Base-by-base conservation (phyloP, 169 alveolate genomes). In the Toxoplasma gondii region DNA sequence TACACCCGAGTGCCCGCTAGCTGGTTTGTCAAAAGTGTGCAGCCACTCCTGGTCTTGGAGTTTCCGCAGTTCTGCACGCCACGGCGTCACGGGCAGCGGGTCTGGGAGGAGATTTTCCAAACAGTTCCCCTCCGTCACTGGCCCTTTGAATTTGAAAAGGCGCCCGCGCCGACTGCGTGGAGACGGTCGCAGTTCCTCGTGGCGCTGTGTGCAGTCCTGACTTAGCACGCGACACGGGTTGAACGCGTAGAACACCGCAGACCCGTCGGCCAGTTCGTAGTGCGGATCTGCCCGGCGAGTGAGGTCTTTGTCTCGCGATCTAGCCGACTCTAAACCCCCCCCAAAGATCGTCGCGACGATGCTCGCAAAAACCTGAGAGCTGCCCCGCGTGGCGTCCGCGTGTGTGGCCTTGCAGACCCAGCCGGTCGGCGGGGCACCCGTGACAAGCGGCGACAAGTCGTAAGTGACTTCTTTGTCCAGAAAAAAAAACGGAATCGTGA, bases 361-460 rank as follows among this genome's bases (percentile, higher is more conserved):
- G 7, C 7, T 64, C 27, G 86, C 86, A 31, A 78, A 31, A 19
- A 64, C 34, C 74, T 12, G 74, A 16, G 74, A 27, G 74, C 5
- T 64, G 4, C 22, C 31, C n/a, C 31, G 74, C 44, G 39, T 41
- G 10, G 86, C 29, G 44, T 19, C 45, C 39, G 86, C 1, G 45
- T 78, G 86, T 27, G 39, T 38, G 29, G 86, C 86, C 86, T 78
- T 19, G 22, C 86, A 78, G 19, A 78, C 44, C 86, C 86, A 78
- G 19, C 86, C 86, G 49, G 44, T 78, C 44, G 86, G 86, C 86
- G 86, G 86, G 43, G 86, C 86, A 10, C 22, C 10, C 9, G 44
- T 78, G 44, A 78, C 86, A 31, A 78, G 45, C 44, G 45, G n/a
- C 12, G 49, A 36, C 10, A 78, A 45, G 45, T 78, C 44, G 86